Base-by-base conservation (phyloP, 2,329 filamentous ascomycete species). In the Diaporthe citrichinensis region DNA sequence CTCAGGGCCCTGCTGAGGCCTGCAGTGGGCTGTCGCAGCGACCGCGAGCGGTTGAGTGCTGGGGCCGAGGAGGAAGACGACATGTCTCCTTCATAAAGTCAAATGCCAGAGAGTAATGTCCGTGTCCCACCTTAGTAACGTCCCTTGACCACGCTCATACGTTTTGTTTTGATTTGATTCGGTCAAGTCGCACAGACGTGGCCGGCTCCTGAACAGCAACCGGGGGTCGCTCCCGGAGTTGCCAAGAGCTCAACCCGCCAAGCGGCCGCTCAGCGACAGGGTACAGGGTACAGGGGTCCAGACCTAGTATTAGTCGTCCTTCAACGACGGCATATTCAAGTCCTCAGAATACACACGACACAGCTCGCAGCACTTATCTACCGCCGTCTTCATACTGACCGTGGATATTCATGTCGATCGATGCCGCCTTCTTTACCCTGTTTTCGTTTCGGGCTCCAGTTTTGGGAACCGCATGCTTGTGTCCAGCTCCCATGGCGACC, bases 1-100 rank as follows among this genome's bases (percentile, higher is more conserved):
- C n/a, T 75, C 7, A 59, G 69, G n/a, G 23, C 31, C 55, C 31
- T 73, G 71, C 25, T 39, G n/a, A 73, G 69, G 31, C 76, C 73
- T 34, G 76, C 73, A 49, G 55, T 59, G 8, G 76, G 76, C 49
- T 77, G 76, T 23, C 76, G 58, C 17, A 77, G 62, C 14, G 76
- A 77, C 31, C 76, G 76, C 39, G 73, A 71, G 44, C 76, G 76
- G 46, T 62, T 75, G 55, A 75, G 41, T 17, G 69, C 62, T 23
- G 76, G 49, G 20, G 73, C 71, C 23, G 75, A 55, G 10, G 76
- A 53, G 46, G 73, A 75, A 25, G 73, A 75, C 65, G 76, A 75
- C 69, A 75, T 75, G 46, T 34, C 68, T 65, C 51, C 58, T 65
- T 41, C 46, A 25, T 23, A 59, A 10, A 72, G 57, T 51, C 46